Percentiles rank a stretch among this genome's conserved stretches.
phyloP scores from a whole-genome alignment of 768 basidiomycete genomes.

The Psilocybe cubensis region DNA sequence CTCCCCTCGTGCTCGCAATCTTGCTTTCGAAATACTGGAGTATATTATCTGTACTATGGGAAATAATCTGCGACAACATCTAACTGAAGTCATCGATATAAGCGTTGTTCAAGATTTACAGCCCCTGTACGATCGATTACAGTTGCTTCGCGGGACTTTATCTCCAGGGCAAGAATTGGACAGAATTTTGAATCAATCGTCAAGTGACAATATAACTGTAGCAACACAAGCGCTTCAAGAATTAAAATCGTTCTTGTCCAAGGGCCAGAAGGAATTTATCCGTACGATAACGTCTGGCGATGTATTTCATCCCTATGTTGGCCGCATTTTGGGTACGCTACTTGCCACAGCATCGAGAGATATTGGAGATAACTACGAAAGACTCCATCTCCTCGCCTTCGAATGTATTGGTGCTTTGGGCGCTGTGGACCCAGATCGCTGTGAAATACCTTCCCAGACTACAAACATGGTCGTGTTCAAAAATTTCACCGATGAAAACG shows the following conservation, averaged over 20 bases:
- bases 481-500: slow-evolving; percentile 81
- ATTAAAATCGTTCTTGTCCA: slow-evolving; percentile 65
- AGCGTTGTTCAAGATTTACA: slow-evolving; percentile 69
- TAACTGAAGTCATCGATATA: slow-evolving; percentile 84
- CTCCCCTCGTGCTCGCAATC: slow-evolving; percentile 47
- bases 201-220: slow-evolving; percentile 82
- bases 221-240: slow-evolving; percentile 76
- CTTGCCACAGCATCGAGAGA: slow-evolving; percentile 77
- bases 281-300: slow-evolving; percentile 78
- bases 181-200: slow-evolving; percentile 72
- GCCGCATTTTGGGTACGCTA: slow-evolving; percentile 66
- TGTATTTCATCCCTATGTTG: slow-evolving; percentile 78
- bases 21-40: slow-evolving; percentile 63
- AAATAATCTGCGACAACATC: slow-evolving; percentile 50
- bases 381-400: slow-evolving; percentile 71
- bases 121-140: slow-evolving; percentile 44
- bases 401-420: slow-evolving; percentile 93
- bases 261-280: slow-evolving; percentile 54
- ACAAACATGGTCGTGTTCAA: slow-evolving; percentile 71
- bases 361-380: slow-evolving; percentile 66
- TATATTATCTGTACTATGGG: slow-evolving; percentile 72
- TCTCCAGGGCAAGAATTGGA: slow-evolving; percentile 57
- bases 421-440: slow-evolving; percentile 94
- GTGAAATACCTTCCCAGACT: slow-evolving; percentile 64
- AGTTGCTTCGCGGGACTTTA: slow-evolving; percentile 49